Conservation (phyloP, 2,329 filamentous ascomycete genomes). For the Exophiala sideris region DNA sequence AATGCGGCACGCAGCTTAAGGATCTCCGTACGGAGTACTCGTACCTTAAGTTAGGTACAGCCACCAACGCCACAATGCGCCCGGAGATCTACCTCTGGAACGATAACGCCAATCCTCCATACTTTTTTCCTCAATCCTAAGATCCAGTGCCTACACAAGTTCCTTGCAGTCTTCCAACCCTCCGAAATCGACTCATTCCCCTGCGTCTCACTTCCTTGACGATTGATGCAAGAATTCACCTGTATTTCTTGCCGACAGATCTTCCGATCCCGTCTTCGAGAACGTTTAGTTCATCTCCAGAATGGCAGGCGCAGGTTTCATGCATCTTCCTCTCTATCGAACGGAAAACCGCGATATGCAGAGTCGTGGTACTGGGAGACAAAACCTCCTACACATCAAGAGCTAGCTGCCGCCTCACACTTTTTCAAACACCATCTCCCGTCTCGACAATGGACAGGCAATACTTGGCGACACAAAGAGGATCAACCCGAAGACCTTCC, state of each 20-base stretch:
- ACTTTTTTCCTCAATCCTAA: neutral
- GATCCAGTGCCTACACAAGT: no score
- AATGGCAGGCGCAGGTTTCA: slow-evolving; percentile 18
- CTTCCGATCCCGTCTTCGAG: slow-evolving; percentile 16
- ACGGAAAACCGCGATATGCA: neutral
- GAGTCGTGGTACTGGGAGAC: slow-evolving; percentile 48
- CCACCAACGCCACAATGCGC: no score
- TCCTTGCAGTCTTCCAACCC: no score
- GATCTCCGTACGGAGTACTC: no score
- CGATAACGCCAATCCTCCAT: neutral
- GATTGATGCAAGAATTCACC: slow-evolving; percentile 13
- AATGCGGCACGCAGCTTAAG: no score
- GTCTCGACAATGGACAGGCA: slow-evolving; percentile 57
- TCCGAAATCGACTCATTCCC: no score
- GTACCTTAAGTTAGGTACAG: no score
- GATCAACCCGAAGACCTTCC: slow-evolving; percentile 33
- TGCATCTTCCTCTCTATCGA: neutral
- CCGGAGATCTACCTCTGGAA: neutral
- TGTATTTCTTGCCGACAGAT: slow-evolving; percentile 16
- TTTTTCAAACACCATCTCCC: slow-evolving; percentile 50
- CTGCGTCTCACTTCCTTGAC: neutral
- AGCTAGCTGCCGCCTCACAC: slow-evolving; percentile 40
- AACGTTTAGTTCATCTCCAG: slow-evolving; percentile 16
- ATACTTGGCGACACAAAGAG: slow-evolving; percentile 57
- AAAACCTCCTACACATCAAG: slow-evolving; percentile 38